Evolutionary conservation across 148 eudicot genomes (phyloP).

Genomic region (Agrostemma githago): DNA sequence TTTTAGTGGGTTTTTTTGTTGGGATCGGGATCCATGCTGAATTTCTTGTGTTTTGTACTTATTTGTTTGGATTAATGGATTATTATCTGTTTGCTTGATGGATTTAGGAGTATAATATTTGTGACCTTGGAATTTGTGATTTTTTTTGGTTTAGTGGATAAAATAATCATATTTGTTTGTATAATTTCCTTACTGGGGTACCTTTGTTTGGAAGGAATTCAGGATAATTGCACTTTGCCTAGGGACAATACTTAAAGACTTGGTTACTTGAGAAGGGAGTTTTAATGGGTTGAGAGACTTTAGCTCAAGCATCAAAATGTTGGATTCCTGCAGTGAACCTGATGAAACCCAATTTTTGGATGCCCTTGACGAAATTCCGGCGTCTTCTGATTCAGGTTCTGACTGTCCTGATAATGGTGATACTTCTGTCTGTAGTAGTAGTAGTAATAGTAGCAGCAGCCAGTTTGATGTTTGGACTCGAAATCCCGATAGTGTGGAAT

Average conservation of each 20-base stretch:
- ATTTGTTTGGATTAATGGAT: slow-evolving; percentile 22
- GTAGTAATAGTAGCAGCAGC: slow-evolving; percentile 18
- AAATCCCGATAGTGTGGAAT: slow-evolving; percentile 57
- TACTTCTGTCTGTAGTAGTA: slow-evolving; percentile 23
- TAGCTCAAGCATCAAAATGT: slow-evolving; percentile 34
- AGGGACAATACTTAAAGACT: slow-evolving; percentile 21
- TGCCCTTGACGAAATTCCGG: slow-evolving; percentile 58
- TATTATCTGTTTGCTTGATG: slow-evolving; percentile 24
- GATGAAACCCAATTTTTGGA: slow-evolving; percentile 66
- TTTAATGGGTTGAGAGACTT: slow-evolving; percentile 76
- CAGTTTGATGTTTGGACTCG: slow-evolving; percentile 64
- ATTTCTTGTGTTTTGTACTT: slow-evolving; percentile 48
- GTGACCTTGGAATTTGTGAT: slow-evolving; percentile 55
- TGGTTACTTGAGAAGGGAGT: slow-evolving; percentile 41
- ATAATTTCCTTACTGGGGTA: slow-evolving; percentile 19
- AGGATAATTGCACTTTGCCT: slow-evolving; percentile 55
- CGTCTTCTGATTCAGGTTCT: slow-evolving; percentile 31
- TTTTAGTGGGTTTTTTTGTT: slow-evolving; percentile 43
- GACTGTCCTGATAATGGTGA: slow-evolving; percentile 19
- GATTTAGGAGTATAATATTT: slow-evolving; percentile 30
- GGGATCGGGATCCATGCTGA: slow-evolving; percentile 75
- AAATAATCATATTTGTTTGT: slow-evolving; percentile 3
- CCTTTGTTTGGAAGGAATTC: slow-evolving; percentile 40
- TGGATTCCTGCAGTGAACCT: slow-evolving; percentile 57
- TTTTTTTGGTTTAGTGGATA: slow-evolving; percentile 15